Evolutionary conservation across 257 asterid species (phyloP).

Genomic region (Lithospermum erythrorhizon): DNA sequence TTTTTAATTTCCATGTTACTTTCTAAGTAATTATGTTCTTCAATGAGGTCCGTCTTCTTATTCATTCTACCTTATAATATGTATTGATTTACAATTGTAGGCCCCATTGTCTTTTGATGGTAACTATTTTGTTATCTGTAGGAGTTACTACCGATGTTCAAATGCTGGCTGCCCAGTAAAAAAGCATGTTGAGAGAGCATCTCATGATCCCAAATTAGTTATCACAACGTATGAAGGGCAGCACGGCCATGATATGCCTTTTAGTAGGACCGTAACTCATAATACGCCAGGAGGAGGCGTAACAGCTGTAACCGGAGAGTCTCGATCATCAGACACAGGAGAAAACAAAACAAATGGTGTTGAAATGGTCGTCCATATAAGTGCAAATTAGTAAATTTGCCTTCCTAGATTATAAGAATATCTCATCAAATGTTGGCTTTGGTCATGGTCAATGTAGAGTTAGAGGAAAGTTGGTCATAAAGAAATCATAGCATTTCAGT

Average conservation of each 20-base stretch:
- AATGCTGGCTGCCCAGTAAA: constrained; percentile 71
- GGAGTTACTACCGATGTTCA: constrained; percentile 94
- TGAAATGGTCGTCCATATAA: constrained; percentile 52
- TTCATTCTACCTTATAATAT: too few species aligned
- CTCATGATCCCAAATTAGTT: constrained; percentile 63
- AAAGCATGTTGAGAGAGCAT: constrained; percentile 89
- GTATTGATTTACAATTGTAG: too few species aligned
- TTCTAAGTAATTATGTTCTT: too few species aligned
- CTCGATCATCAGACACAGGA: constrained; percentile 37
- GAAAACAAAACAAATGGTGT: constrained; percentile 33
- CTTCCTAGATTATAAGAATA: background rate
- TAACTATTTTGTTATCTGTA: constrained; percentile 15
- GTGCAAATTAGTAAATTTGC: constrained; percentile 28
- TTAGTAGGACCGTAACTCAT: constrained; percentile 34
- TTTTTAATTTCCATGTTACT: too few species aligned
- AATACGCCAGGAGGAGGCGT: constrained; percentile 24
- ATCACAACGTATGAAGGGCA: constrained; percentile 78
- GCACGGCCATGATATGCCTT: constrained; percentile 58
- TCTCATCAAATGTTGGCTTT: background rate
- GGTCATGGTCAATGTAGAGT: background rate
- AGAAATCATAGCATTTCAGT: background rate
- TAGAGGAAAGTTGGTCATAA: background rate
- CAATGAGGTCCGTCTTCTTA: too few species aligned
- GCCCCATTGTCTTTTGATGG: too few species aligned
- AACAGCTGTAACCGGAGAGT: constrained; percentile 26